Evolutionary conservation across 257 asterid genomes (phyloP).

Genomic region (Solanum rostratum): DNA sequence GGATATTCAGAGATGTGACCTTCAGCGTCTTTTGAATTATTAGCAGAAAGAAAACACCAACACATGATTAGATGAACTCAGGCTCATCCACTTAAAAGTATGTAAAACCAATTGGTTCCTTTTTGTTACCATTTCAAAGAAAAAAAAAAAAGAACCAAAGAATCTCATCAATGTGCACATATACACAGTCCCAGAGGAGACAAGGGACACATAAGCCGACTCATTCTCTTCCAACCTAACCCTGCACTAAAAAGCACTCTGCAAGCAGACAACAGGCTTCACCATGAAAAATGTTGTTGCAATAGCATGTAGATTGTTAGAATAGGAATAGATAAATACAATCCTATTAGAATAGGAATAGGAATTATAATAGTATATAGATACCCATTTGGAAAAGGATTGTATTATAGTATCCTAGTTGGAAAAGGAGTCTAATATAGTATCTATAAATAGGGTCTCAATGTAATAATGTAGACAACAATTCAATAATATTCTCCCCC

Average conservation of each 20-base stretch:
- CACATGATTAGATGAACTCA: not conserved
- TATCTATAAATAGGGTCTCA: too few relatives aligned
- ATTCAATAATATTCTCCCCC: too few relatives aligned
- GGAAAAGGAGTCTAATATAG: too few relatives aligned
- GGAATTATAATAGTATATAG: too few relatives aligned
- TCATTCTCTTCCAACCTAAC: not conserved
- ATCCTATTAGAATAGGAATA: too few relatives aligned
- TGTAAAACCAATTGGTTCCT: not conserved
- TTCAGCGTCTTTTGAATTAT: not conserved
- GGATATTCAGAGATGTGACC: not conserved
- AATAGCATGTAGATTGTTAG: not conserved
- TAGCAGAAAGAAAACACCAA: not conserved
- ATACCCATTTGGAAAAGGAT: too few relatives aligned
- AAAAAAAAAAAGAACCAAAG: not conserved
- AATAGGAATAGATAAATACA: too few relatives aligned
- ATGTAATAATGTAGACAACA: too few relatives aligned
- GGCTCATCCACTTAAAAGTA: not conserved
- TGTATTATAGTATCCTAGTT: too few relatives aligned
- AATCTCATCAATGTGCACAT: not conserved
- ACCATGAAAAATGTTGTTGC: not conserved
- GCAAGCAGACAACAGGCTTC: not conserved
- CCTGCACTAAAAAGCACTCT: not conserved
- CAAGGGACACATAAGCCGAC: not conserved
- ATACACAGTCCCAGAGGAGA: not conserved
- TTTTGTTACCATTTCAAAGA: not conserved